phyloP scores from a whole-genome alignment of 192 early-diverging fungal species.

The Linderina pennispora region DNA sequence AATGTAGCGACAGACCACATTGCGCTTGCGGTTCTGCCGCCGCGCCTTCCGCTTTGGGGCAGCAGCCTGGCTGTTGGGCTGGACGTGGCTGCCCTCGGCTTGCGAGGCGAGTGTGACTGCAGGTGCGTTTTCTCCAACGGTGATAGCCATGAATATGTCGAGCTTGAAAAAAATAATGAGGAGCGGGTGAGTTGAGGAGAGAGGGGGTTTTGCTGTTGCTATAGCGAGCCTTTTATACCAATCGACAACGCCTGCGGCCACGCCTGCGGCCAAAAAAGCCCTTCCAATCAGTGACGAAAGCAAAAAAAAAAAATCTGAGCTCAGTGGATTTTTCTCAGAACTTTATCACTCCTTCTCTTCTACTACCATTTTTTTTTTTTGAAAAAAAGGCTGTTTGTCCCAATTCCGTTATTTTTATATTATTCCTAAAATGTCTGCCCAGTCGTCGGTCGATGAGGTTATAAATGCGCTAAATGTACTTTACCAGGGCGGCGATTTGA shows the following conservation, averaged over 20 bases:
- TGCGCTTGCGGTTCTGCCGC: background rate
- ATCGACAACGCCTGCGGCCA: no score
- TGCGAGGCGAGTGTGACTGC: conserved; percentile 11
- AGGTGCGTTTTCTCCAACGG: conserved; percentile 4
- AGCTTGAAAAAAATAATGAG: background rate
- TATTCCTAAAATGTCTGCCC: conserved; percentile 13
- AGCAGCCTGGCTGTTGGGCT: background rate
- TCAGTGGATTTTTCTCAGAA: no score
- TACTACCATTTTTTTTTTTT: background rate
- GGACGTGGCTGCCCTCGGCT: conserved; percentile 11
- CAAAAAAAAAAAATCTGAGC: no score
- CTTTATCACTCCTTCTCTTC: background rate
- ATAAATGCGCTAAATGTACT: conserved; percentile 36
- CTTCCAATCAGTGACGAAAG: no score
- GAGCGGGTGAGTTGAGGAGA: no score
- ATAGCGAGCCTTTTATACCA: no score
- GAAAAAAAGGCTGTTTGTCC: background rate
- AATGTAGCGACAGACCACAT: conserved; percentile 24
- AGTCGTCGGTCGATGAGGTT: conserved; percentile 19
- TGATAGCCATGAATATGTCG: conserved; percentile 24
- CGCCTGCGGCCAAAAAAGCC: no score
- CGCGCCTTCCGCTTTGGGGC: background rate
- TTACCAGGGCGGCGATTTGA: conserved; percentile 29
- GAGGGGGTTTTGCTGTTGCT: no score
- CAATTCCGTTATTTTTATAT: background rate